Conservation (phyloP, 2,329 filamentous ascomycete species). For the Diaporthe nobilis region DNA sequence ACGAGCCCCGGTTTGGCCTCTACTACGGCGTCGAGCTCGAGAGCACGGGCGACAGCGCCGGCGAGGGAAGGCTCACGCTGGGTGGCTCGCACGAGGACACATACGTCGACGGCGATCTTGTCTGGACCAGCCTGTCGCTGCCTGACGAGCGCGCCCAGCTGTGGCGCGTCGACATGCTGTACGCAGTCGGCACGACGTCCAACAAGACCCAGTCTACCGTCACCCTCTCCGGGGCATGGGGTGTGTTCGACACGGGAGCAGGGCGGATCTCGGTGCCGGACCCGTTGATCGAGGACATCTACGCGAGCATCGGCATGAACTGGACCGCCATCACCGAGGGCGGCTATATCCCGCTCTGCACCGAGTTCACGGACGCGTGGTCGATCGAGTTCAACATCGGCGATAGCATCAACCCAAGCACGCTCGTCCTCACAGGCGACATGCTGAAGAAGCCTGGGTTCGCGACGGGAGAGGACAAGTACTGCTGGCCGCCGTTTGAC, state of each 20-base stretch:
- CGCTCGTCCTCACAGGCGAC: slow-evolving; percentile 51
- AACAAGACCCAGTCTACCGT: slow-evolving; percentile 13
- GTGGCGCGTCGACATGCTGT: slow-evolving; percentile 49
- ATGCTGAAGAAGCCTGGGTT: slow-evolving; percentile 52
- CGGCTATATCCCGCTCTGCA: slow-evolving; percentile 51
- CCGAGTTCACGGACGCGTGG: slow-evolving; percentile 55
- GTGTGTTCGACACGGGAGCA: slow-evolving; percentile 53
- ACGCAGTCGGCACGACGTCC: slow-evolving; percentile 41
- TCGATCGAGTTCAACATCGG: slow-evolving; percentile 48
- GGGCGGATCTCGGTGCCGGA: slow-evolving; percentile 48
- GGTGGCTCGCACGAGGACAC: slow-evolving; percentile 51
- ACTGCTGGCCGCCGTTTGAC: slow-evolving; percentile 55
- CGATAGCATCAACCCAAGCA: slow-evolving; percentile 30
- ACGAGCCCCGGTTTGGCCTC: slow-evolving; percentile 51
- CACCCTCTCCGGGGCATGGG: neutral
- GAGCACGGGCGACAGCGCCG: slow-evolving; percentile 42
- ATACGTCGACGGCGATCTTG: slow-evolving; percentile 47
- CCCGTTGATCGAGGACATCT: slow-evolving; percentile 47
- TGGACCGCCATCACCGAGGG: slow-evolving; percentile 49
- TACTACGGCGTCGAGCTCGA: slow-evolving; percentile 47
- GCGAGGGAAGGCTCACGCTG: slow-evolving; percentile 50
- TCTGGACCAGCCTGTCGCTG: slow-evolving; percentile 42
- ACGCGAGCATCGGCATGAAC: slow-evolving; percentile 54
- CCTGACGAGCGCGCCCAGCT: slow-evolving; percentile 47
- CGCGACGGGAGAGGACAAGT: slow-evolving; percentile 49